Evolutionary conservation across 495 filamentous ascomycete genomes (phyloP), one percentile per base, ranked within the genome.

Genomic region (Podospora comata): DNA sequence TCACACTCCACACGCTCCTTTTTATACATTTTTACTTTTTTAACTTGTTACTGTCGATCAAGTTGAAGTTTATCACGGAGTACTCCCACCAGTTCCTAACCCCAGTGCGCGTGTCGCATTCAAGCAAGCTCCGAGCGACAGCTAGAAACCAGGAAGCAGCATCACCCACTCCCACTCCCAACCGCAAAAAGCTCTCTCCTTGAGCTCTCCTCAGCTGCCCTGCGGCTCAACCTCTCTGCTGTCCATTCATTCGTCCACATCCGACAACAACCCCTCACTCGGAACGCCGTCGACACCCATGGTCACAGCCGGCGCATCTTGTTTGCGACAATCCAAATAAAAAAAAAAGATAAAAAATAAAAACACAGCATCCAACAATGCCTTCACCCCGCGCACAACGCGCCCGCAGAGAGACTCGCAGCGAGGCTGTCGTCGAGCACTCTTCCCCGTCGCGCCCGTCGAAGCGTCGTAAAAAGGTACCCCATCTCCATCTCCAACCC

Each of bases 381-480:
- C 77, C 80, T 68, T 70, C 81, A 20, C 78, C 82, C 6, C 78
- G 81, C 65, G 67, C 76, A 20, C 79, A 81, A 73, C 78, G 80
- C 72, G 67, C 73, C 64, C 79, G 79, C 66, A 73, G 79, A 34
- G 77, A 77, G 39, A 56, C 78, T 72, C 78, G 80, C 77, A 72
- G 68, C 71, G 75, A 82, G 70, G 71, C 78, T 34, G 71, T 73
- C 72, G 72, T 69, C 27, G 80, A 83, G 23, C 77, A 79, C 60
- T 91, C 89, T 44, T 92, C 90, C 28, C 90, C 90, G 32, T 89
- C 85, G 74, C 88, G 88, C 64, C 90, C 90, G 5, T 85, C 87
- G 4, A 89, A 87, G 76, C 91, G 90, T 76, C 88, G 90, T 81
- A 90, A 87, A 81, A 91, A 90, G 88, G 90, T 90, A 80, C 78